Evolutionary conservation across 2,329 filamentous ascomycete genomes (phyloP), one percentile per base, ranked within the genome.

Genomic region (Talaromyces sp.): DNA sequence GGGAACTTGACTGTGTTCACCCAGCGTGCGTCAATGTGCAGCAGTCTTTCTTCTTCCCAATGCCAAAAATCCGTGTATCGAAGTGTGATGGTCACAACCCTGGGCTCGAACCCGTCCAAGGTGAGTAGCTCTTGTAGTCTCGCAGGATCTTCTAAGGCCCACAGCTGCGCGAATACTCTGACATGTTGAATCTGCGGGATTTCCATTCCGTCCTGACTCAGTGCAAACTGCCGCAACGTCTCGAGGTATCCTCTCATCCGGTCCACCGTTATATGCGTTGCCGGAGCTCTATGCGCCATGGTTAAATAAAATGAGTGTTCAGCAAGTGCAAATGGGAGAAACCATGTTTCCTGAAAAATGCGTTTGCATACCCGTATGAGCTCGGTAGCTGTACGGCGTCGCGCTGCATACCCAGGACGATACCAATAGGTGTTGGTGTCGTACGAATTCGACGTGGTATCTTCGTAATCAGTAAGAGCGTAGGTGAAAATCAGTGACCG

Each of bases 31-130:
- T 70, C 64, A 29, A 81, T 74, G 4, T 64, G 61, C 6, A 82
- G 67, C 2, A 69, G 70, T 4, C 65, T 49, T 56, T 80, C 72
- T 0, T 55, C 0, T 64, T 81, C 77, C 79, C 78, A 80, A 19
- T 55, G 69, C 77, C 78, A 81, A 72, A 79, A 82, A 62, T 83
- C 81, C 2, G 79, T 74, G 60, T 83, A 81, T 0, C 80, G 75
- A 8, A 83, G 73, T 0, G 80, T 82, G 11, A 83, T 65, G 0
- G 74, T 79, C 1, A 83, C 56, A 1, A 62, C 65, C 1, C 67
- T 69, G 0, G 79, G 78, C 7, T 66, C 61, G 32, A 81, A 72
- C 13, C 67, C 58, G 0, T 62, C 64, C 49, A 67, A 68, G 0
- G 24, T 17, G 0, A 80, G 63, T 0, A 80, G 56, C 0, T 21